Evolutionary conservation across 2,329 filamentous ascomycete species (phyloP), one percentile per base, ranked within the genome.

Genomic region (Lachnellula hyalina): DNA sequence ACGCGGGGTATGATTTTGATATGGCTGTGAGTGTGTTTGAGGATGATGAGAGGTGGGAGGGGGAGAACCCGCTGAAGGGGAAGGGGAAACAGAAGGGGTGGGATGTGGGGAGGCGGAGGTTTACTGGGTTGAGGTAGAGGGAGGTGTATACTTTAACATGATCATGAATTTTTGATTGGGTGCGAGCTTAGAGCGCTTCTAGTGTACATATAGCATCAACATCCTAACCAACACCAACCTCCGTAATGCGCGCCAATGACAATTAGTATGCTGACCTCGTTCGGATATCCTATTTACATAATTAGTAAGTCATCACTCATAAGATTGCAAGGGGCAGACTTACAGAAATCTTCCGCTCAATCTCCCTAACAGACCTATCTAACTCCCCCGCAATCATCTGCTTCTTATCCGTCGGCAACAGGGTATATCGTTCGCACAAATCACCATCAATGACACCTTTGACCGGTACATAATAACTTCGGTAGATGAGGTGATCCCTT

Each of bases 371-470:
- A 42, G 89, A 93, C 55, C 94, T 85, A 72, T 97, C 94, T 63
- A 97, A 73, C 72, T 97, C 93, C 49, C 82, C 91, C 2, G 93
- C 93, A 75, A 99, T 96, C 83, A 92, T 91, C 73, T 90, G 85
- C 78, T 96, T 96, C 77, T 90, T 92, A 66, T 96, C 93, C 63
- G 86, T 87, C 25, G 87, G 81, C 57, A 99, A 77, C 56, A 94
- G 75, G 55, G 90, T 83, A 73, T 90, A 99, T 63, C 91, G 83
- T 77, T 99, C 94, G 66, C 94, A 96, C 41, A 99, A 77, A 73
- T 99, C 94, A 28, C 94, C 94, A 72, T 99, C 94, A 65, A 99
- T 96, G 28, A 95, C 85, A 8, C 92, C 92, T 78, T 99, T 99
- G 42, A 96, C 90, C 0, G 94, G 95, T 6, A 90, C 90, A 71